Evolutionary conservation across 2,329 filamentous ascomycete species (phyloP), one percentile per base, ranked within the genome.

Genomic region (Fusarium denticulatum): DNA sequence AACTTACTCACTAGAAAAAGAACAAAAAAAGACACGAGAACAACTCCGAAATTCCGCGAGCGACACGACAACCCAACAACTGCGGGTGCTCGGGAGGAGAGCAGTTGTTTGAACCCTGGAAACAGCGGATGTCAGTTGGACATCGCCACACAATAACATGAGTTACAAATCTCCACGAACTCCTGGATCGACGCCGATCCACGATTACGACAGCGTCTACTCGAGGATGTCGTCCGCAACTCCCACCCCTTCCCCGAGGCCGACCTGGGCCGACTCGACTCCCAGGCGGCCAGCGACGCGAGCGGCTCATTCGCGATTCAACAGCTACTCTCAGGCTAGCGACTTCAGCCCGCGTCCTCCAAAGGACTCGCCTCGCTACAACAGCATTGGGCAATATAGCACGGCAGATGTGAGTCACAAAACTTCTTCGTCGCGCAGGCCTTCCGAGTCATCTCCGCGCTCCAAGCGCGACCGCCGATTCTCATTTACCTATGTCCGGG

Each of bases 361-460:
- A 45, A 83, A 85, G 68, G 88, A 89, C 79, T 90, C 88, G 71
- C 88, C 88, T 72, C 87, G 88, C 77, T 90, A 88, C 84, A 89
- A 87, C 81, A 90, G 88, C 85, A 86, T 85, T 80, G 88, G 88
- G 81, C 85, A 88, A 80, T 90, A 90, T 85, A 88, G 87, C 83
- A 90, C 88, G 83, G 88, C 87, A 84, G 88, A 90, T 90, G 88
- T 90, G 88, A 90, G 88, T 90, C 82, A 83, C 78, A 87, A 87
- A 83, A 79, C 82, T 82, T 86, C 84, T 81, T 86, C 83, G 79
- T 83, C 82, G 79, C 82, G 83, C 80, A 82, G 82, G 77, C 79
- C 77, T 72, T 81, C 79, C 71, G 79, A 78, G 75, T 79, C 78
- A 60, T 80, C 75, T 75, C 78, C 79, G 73, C 74, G 76, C 70